Evolutionary conservation across 768 basidiomycete species (phyloP).

Genomic region (Tricholoma sp.): DNA sequence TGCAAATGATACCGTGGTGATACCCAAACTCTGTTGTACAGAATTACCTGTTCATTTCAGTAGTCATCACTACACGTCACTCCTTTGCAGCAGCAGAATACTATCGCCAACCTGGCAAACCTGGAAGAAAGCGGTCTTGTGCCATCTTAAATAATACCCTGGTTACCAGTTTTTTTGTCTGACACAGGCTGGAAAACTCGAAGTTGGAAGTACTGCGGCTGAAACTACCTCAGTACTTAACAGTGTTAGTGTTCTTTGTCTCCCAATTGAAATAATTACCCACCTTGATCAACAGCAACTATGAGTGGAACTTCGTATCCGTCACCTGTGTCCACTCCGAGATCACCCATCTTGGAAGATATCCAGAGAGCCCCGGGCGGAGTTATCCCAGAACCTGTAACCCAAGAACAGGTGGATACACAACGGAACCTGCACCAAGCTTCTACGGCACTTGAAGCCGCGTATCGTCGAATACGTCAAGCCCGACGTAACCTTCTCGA

Average conservation of each 20-base stretch:
- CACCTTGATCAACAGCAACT: not conserved
- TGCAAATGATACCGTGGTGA: not conserved
- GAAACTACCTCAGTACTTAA: not conserved
- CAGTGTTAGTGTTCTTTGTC: not conserved
- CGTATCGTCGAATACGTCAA: slow-evolving; percentile 50
- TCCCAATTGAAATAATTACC: not conserved
- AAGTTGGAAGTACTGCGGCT: not conserved
- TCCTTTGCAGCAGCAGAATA: not conserved
- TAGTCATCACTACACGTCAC: too few species aligned
- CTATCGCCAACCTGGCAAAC: not conserved
- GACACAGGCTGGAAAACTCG: not conserved
- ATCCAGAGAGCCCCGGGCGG: not conserved
- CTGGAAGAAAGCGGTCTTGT: not conserved
- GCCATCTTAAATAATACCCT: not conserved
- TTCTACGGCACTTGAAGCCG: slow-evolving; percentile 49
- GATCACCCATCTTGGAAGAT: slow-evolving; percentile 13
- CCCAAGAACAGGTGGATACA: slow-evolving; percentile 20
- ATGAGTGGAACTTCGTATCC: slow-evolving; percentile 27
- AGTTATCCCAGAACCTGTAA: slow-evolving; percentile 2
- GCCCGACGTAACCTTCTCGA: slow-evolving; percentile 47
- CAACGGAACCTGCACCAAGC: slow-evolving; percentile 41
- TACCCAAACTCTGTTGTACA: not conserved
- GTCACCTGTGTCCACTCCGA: slow-evolving; percentile 22
- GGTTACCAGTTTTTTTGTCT: not conserved
- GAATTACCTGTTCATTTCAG: not conserved